These are phyloP conservation scores for Barnettozyma californica DNA, from an alignment of 805 yeast species.

Conservation along the genomic window DNA sequence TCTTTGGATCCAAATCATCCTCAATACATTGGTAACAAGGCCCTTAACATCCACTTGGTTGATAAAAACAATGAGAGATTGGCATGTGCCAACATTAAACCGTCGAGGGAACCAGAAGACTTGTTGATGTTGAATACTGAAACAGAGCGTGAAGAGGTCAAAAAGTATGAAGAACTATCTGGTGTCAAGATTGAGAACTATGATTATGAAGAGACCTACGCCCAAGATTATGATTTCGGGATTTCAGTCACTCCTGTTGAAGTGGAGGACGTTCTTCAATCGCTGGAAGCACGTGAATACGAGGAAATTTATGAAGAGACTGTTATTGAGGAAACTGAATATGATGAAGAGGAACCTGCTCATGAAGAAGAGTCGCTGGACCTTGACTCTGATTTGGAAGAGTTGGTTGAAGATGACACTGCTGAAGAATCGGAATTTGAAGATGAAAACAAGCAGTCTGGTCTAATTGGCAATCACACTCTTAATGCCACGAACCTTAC, in stretches of 20 bases:
- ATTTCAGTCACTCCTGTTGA: neutral
- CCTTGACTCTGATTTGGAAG: conserved; percentile 6
- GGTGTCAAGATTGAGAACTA: conserved; percentile 14
- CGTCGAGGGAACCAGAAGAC: conserved; percentile 26
- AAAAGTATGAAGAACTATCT: conserved; percentile 22
- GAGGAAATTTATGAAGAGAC: conserved; percentile 8
- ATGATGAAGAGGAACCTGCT: neutral
- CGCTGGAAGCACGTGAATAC: neutral
- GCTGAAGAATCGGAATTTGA: neutral
- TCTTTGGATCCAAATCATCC: conserved; percentile 52
- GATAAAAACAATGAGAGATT: conserved; percentile 44
- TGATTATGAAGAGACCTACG: neutral
- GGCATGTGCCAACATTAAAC: conserved; percentile 55
- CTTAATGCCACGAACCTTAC: neutral
- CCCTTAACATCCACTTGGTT: conserved; percentile 50
- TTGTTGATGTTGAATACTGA: conserved; percentile 23
- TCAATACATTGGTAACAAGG: conserved; percentile 54
- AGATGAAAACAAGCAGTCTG: neutral
- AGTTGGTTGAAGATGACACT: conserved; percentile 9
- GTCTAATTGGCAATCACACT: conserved; percentile 1
- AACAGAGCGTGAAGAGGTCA: conserved; percentile 23
- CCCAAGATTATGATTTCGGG: neutral
- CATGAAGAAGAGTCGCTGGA: conserved; percentile 1
- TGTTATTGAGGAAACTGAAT: conserved; percentile 8
- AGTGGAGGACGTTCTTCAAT: conserved; percentile 1